phyloP scores from a whole-genome alignment of 306 rosid genomes.

The Senna tora region DNA sequence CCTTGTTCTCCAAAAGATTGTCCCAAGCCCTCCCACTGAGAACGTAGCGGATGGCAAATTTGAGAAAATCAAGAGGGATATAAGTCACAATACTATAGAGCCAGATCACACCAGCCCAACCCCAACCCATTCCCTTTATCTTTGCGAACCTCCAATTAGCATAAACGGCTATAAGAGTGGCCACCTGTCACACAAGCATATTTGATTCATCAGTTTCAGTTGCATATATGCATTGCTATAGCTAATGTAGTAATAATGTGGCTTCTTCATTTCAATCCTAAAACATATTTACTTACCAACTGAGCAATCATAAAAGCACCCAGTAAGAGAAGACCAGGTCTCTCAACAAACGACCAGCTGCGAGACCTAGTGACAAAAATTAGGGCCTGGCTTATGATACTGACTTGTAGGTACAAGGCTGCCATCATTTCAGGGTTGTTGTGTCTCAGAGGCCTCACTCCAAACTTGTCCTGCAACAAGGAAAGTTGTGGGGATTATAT shows the following conservation, averaged over 20 bases:
- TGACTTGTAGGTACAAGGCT: conserved; percentile 96
- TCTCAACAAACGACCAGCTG: conserved; percentile 87
- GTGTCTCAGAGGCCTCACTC: conserved; percentile 46
- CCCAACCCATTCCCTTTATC: conserved; percentile 90
- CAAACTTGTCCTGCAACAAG: conserved; percentile 63
- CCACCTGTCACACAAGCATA: conserved; percentile 61
- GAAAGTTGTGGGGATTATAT: neutral
- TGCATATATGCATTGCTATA: neutral
- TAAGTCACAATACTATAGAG: conserved; percentile 82
- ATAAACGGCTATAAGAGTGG: conserved; percentile 88
- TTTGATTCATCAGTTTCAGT: conserved; percentile 19
- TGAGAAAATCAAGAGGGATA: conserved; percentile 83
- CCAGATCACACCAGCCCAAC: conserved; percentile 99
- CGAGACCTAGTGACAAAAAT: conserved; percentile 98
- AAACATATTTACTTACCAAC: conserved; percentile 56
- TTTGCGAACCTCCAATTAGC: conserved; percentile 84
- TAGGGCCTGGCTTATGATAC: conserved; percentile 95
- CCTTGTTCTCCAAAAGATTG: conserved; percentile 97
- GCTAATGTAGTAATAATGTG: neutral
- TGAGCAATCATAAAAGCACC: conserved; percentile 88
- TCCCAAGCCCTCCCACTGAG: conserved; percentile 96
- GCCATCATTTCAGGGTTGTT: conserved; percentile 78
- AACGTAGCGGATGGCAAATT: conserved; percentile 84
- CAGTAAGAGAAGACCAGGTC: conserved; percentile 91
- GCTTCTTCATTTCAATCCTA: neutral